Conservation (phyloP, 169 alveolate genomes). For the Plasmodium sp. region DNA sequence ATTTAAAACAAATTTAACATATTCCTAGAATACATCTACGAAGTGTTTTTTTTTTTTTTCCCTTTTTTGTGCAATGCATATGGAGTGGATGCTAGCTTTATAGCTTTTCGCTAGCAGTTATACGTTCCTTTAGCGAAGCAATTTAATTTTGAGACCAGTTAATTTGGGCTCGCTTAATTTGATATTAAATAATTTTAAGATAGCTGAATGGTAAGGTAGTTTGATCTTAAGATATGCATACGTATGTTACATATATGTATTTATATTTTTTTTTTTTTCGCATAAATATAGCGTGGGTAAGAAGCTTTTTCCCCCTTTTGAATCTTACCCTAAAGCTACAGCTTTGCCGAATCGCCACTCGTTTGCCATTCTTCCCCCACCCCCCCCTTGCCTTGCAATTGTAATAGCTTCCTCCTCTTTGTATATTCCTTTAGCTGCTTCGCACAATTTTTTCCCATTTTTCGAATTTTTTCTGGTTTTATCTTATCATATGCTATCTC, state of each 20-base stretch:
- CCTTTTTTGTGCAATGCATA: background rate
- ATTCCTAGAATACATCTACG: conserved; percentile 3
- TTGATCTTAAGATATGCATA: background rate
- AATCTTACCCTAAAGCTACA: background rate
- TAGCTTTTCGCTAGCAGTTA: background rate
- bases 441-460: background rate
- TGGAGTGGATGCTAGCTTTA: background rate
- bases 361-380: background rate
- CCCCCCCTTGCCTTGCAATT: background rate
- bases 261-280: too few species aligned
- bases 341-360: background rate
- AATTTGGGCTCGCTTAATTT: background rate
- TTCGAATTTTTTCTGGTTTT: background rate
- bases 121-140: background rate
- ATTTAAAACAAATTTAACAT: background rate
- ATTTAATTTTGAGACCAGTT: background rate
- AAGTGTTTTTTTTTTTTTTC: background rate
- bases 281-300: background rate
- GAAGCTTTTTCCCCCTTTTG: background rate
- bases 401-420: background rate
- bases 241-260: too few species aligned
- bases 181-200: background rate
- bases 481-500: background rate
- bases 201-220: background rate
- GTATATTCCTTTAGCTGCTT: background rate